Evolutionary conservation across 2,329 filamentous ascomycete species (phyloP), one percentile per base, ranked within the genome.

Genomic region (Emergomyces pasteurianus): DNA sequence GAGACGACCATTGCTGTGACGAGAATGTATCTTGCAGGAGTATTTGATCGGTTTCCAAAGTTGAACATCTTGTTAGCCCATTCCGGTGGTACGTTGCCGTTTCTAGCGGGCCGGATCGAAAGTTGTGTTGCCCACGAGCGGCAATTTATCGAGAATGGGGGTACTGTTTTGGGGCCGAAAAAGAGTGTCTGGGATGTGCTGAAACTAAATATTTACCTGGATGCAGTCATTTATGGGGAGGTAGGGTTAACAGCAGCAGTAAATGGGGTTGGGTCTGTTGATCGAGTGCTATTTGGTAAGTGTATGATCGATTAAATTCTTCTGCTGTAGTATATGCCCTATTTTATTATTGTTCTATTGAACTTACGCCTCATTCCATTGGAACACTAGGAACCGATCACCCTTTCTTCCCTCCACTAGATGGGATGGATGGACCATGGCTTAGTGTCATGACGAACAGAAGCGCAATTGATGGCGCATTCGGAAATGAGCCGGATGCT

Each of bases 1-100:
- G 92, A 96, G 75, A 96, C 92, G 0, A 96, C 92, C 1, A 92
- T 96, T 67, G 90, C 91, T 0, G 86, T 96, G 1, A 85, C 89
- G 3, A 81, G 92, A 54, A 95, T 96, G 90, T 86, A 90, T 59
- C 78, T 96, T n/a, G 83, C 87, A 0, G 89, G 90, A 0, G 88
- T 95, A 0, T 96, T 94, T 73, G 90, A 95, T 72, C 80, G 83
- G 10, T 87, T 90, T 52, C 82, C 81, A 0, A 77, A 78, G 9
- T 74, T 96, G 63, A 80, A 84, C 26, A 85, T 96, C 69, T 78
- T 96, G 59, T 79, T 96, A 4, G 92, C 92, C 0, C 92, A 96
- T 74, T 91, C 88, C 28, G 92, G 92, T 1, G 92, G 92, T 2
- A 92, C 91, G 0, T 77, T 96, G 55, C 92, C 92, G 0, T 96